phyloP scores from a whole-genome alignment of 129 eudicot genomes.

The Pulicaria dysenterica region DNA sequence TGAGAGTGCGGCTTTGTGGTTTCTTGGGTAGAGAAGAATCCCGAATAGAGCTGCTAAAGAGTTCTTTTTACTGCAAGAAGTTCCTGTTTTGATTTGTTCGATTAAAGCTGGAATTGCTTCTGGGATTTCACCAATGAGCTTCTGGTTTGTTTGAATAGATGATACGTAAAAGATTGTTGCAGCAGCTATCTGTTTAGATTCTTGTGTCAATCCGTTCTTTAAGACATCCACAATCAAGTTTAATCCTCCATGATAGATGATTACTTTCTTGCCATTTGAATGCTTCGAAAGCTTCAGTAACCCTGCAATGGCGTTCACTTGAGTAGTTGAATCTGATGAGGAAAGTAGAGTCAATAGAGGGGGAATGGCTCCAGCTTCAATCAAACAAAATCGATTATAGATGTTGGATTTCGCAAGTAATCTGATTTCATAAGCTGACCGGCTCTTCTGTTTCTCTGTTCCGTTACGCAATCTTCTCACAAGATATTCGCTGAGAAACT shows the following conservation, averaged over 20 bases:
- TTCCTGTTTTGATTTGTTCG: constrained; percentile 55
- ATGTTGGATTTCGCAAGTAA: constrained; percentile 70
- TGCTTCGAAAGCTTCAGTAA: constrained; percentile 77
- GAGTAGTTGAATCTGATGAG: constrained; percentile 52
- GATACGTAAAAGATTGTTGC: constrained; percentile 76
- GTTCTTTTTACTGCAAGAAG: constrained; percentile 66
- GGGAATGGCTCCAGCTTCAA: constrained; percentile 58
- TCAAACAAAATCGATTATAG: constrained; percentile 55
- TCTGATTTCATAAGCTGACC: constrained; percentile 68
- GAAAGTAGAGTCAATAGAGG: constrained; percentile 53
- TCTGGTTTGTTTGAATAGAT: constrained; percentile 50
- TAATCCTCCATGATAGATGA: constrained; percentile 55
- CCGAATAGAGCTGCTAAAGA: constrained; percentile 70
- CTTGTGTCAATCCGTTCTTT: constrained; percentile 52
- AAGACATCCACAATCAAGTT: constrained; percentile 44
- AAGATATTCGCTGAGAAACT: constrained; percentile 47
- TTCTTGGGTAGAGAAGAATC: constrained; percentile 56
- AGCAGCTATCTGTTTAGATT: constrained; percentile 70
- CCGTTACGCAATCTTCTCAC: constrained; percentile 47
- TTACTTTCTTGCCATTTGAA: constrained; percentile 53
- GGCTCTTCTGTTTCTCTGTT: constrained; percentile 42
- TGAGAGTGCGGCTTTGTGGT: constrained; percentile 49
- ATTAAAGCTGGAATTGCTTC: constrained; percentile 60
- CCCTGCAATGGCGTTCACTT: constrained; percentile 75
- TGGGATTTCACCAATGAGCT: constrained; percentile 49